Percentiles rank a stretch among this genome's conserved stretches.
Evolutionary conservation across 345 rosid species (phyloP).

Genomic region (sweet orange (Citrus sinensis)): DVS_A1.0 CM039169.1:32147501-32148000

Average conservation of each 20-base stretch:
- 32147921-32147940: not conserved
- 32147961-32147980: not conserved
- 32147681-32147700: slow-evolving; percentile 55
- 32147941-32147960: slow-evolving; percentile 1
- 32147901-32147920: not conserved
- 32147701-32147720: slow-evolving; percentile 90
- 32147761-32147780: not conserved
- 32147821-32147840: not conserved
- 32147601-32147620: not conserved
- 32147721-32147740: slow-evolving; percentile 96
- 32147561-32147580: not conserved
- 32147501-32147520: not conserved
- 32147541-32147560: not conserved
- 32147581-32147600: not conserved
- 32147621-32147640: not conserved
- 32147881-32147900: not conserved
- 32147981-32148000: not conserved
- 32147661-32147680: slow-evolving; percentile 63
- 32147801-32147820: not conserved
- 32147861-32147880: not conserved
- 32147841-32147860: not conserved
- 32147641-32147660: slow-evolving; percentile 37
- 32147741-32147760: slow-evolving; percentile 47
- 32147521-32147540: not conserved
- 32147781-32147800: not conserved